phyloP scores from a whole-genome alignment of 1,139 yeast species.

The Candida tetrigidarum region DNA sequence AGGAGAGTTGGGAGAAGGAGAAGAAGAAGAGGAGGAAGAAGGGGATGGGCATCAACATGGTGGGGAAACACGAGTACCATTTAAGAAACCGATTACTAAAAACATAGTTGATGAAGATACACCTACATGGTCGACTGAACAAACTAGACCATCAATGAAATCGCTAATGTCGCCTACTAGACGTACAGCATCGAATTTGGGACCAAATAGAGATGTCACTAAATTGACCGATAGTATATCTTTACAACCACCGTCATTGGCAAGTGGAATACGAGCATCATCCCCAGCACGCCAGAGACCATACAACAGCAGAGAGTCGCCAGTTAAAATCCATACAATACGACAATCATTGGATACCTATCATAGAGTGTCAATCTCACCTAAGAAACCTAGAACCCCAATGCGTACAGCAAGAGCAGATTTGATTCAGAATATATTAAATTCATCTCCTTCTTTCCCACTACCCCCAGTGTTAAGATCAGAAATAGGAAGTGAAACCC shows the following conservation, averaged over 20 bases:
- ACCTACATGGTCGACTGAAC: slow-evolving; percentile 45
- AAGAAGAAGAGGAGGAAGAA: slow-evolving; percentile 14
- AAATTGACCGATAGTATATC: slow-evolving; percentile 11
- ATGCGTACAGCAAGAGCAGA: slow-evolving; percentile 37
- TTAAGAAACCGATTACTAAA: slow-evolving; percentile 28
- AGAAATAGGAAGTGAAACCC: slow-evolving; percentile 27
- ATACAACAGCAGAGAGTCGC: slow-evolving; percentile 16
- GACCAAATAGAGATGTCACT: slow-evolving; percentile 18
- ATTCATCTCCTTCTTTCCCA: slow-evolving; percentile 57
- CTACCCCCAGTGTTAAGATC: slow-evolving; percentile 48
- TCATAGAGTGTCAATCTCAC: slow-evolving; percentile 42
- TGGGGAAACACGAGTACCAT: slow-evolving; percentile 10
- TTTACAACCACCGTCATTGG: slow-evolving; percentile 13
- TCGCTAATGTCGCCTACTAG: slow-evolving; percentile 34
- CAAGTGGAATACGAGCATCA: not conserved
- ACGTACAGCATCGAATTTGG: slow-evolving; percentile 27
- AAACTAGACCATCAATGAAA: slow-evolving; percentile 21
- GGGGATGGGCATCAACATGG: slow-evolving; percentile 5
- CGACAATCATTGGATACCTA: slow-evolving; percentile 42
- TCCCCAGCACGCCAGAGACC: slow-evolving; percentile 13
- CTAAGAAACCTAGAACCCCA: slow-evolving; percentile 26
- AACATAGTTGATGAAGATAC: slow-evolving; percentile 34
- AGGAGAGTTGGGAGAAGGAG: too few relatives aligned
- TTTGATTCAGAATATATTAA: slow-evolving; percentile 44
- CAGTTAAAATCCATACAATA: slow-evolving; percentile 28